Evolutionary conservation across 2,329 filamentous ascomycete species (phyloP).

Genomic region (Nemania diffusa): DNA sequence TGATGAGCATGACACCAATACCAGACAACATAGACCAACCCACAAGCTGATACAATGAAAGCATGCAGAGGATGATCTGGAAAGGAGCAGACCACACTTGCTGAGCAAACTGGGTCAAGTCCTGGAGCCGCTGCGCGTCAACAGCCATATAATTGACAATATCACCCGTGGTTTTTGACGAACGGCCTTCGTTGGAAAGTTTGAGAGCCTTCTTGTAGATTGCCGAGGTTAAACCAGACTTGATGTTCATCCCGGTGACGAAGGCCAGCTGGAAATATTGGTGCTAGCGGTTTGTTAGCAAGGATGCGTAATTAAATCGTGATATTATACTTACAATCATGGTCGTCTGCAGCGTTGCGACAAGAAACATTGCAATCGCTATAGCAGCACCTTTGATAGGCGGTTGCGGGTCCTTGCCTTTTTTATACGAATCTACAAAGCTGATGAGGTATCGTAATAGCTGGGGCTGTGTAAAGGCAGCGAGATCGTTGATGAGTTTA

Average conservation of each 20-base stretch:
- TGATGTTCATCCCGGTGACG: constrained; percentile 96
- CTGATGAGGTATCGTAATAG: constrained; percentile 83
- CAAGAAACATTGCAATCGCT: constrained; percentile 89
- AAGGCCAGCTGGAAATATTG: constrained; percentile 98
- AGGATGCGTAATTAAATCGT: neutral
- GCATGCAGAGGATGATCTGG: constrained; percentile 95
- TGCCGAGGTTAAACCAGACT: constrained; percentile 85
- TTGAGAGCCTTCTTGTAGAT: constrained; percentile 93
- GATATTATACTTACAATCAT: constrained; percentile 66
- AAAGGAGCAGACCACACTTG: constrained; percentile 97
- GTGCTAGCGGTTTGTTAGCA: constrained; percentile 61
- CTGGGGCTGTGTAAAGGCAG: constrained; percentile 92
- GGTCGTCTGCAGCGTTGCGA: constrained; percentile 86
- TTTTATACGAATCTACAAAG: constrained; percentile 82
- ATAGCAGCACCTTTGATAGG: constrained; percentile 87
- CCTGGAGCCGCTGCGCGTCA: constrained; percentile 93
- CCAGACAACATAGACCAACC: constrained; percentile 96
- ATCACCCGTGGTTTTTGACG: constrained; percentile 91
- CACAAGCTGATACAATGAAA: constrained; percentile 94
- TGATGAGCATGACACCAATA: constrained; percentile 92
- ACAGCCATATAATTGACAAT: constrained; percentile 99
- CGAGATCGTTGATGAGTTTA: constrained; percentile 86
- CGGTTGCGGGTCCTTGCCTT: constrained; percentile 72
- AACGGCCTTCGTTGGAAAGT: constrained; percentile 91
- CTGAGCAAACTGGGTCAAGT: constrained; percentile 93